A percentile compares a stretch with the other conserved stretches of the same genome.
Evolutionary conservation across 2,329 filamentous ascomycete species (phyloP).

Genomic region (Colletotrichum incanum): DNA sequence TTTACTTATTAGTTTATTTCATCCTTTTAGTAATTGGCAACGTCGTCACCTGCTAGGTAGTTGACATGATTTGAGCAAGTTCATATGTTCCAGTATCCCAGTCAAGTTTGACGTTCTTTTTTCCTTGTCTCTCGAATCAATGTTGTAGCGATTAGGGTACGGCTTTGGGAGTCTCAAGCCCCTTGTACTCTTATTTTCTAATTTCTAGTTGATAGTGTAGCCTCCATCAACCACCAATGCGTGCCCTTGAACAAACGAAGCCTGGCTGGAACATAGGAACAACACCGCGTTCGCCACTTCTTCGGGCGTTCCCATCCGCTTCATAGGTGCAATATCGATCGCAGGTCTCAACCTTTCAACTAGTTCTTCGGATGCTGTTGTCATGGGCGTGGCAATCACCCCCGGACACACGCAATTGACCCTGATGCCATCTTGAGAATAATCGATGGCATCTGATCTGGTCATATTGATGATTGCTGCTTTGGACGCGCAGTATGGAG

Average conservation of each 20-base stretch:
- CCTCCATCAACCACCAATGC: slow-evolving; percentile 69
- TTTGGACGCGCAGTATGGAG: slow-evolving; percentile 72
- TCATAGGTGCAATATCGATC: slow-evolving; percentile 65
- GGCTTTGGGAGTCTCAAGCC: neutral
- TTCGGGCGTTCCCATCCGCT: slow-evolving; percentile 64
- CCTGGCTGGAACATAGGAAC: slow-evolving; percentile 64
- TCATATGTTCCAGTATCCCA: too few species aligned
- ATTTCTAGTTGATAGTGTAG: slow-evolving; percentile 62
- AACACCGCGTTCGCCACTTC: slow-evolving; percentile 66
- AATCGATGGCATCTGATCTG: slow-evolving; percentile 69
- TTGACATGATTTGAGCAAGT: too few species aligned
- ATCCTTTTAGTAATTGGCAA: too few species aligned
- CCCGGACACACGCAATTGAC: slow-evolving; percentile 77
- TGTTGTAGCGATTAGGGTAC: neutral
- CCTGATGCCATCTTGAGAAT: slow-evolving; percentile 59
- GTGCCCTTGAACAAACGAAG: slow-evolving; percentile 68
- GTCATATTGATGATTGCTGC: slow-evolving; percentile 73
- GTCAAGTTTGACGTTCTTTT: too few species aligned
- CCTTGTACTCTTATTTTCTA: neutral
- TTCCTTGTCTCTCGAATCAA: too few species aligned
- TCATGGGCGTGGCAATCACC: slow-evolving; percentile 69
- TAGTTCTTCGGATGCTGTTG: slow-evolving; percentile 57
- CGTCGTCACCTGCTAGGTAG: too few species aligned
- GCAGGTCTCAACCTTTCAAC: slow-evolving; percentile 57
- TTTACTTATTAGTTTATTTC: neutral